Evolutionary conservation across 345 rosid species (phyloP), one percentile per base, ranked within the genome.

Genomic region (Salix udensis): DNA sequence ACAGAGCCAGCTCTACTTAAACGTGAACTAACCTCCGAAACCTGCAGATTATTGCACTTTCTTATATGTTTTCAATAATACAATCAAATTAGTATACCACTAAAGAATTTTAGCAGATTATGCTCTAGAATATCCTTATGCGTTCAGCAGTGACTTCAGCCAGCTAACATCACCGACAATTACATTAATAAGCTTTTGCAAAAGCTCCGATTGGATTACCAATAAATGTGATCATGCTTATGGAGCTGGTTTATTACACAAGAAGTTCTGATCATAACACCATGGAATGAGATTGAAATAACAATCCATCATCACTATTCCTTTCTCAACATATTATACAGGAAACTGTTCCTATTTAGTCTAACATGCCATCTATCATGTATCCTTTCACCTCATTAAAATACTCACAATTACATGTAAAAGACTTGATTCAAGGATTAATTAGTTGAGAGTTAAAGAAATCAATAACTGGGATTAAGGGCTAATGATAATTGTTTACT

Each of bases 1-100:
- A 80, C 82, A 74, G 89, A 87, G 26, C 99, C 94, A 77, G 96
- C 99, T 83, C 91, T 91, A n/a, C 97, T 90, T 76, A 92, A 69
- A 37, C 85, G 87, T 70, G 90, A 81, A 84, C 96, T 85, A 55
- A 89, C 93, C 77, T 87, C 91, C 3, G 93, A 87, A 78, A 92
- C 97, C 94, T 90, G 84, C 72, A 76, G 16, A 46, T 30, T 28
- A 61, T 55, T 28, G 39, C 61, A 15, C 15, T 21, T n/a, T 16
- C 3, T 72, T 52, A 72, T 2, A 21, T 52, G 23, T 16, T 12
- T 6, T 71, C 6, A 14, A 50, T 71, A 14, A 6, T 24, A 71
- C 2, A 34, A 40, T 9, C 6, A 31, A 67, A 39, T 67, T 15
- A 10, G 8, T 19, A n/a, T 16, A 21, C 7, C 39, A 21, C 6